Base-by-base conservation (phyloP, 2,329 filamentous ascomycete genomes). In the Ascochyta viciae-villosae region DNA sequence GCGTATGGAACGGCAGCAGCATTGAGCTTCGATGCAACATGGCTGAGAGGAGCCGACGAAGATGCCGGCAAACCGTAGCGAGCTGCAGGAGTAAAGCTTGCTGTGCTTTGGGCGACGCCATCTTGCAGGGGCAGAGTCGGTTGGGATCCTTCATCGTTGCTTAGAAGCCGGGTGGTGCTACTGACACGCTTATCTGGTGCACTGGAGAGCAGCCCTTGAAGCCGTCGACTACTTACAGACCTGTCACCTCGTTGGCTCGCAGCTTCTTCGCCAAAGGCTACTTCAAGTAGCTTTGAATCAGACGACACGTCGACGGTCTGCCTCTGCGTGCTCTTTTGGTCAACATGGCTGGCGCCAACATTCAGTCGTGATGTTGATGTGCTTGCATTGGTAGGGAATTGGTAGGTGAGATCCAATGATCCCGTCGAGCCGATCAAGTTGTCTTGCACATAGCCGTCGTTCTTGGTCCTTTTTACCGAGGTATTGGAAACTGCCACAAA, bases 71-170 rank as follows among this genome's bases (percentile, higher is more conserved):
- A 43, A 33, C 64, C 5, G 6, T 39, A 43, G 10, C 59, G 61
- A 45, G 60, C 34, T 23, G 57, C 57, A 40, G 54, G 24, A 6
- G 54, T 52, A 12, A 46, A n/a, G 10, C 39, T 26, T 31, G 40
- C 31, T n/a, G 55, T 51, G 34, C 60, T 48, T 15, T 63, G 66
- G 19, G 73, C 68, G 45, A 76, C 69, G 40, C 70, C 63, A 16
- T 71, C 61, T 16, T 75, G 72, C 15, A 63, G 9, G 67, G 15
- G 55, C 35, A 26, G 58, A 44, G n/a, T 38, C 12, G 34, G 29
- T 57, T 68, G 23, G 62, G 67, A 65, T 3, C 65, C 62, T n/a
- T 60, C 54, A 23, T 74, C 51, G 24, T 69, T 64, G 19, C 68
- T 68, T 37, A 63, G 64, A 42, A 70, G 54, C 10, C 65, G 66